A percentile compares a stretch with the other conserved stretches of the same genome.
phyloP scores from a whole-genome alignment of 2,329 filamentous ascomycete species.

The Cryphonectria parasitica region DNA sequence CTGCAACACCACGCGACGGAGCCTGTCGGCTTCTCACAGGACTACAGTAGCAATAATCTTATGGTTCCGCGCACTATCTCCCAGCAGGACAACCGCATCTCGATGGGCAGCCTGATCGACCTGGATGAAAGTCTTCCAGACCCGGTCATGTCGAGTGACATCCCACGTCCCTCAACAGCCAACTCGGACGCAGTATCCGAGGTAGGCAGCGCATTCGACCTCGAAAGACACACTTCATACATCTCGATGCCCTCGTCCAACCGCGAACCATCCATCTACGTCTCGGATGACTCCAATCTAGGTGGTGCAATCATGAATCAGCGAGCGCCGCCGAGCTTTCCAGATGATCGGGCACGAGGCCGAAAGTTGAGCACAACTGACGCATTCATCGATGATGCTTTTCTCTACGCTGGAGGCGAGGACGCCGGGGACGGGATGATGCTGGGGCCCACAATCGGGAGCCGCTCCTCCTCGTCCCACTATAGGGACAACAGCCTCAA shows the following conservation, averaged over 20 bases:
- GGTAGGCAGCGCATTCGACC: slow-evolving; percentile 61
- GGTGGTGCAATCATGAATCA: slow-evolving; percentile 37
- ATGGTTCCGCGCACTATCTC: slow-evolving; percentile 34
- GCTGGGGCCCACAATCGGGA: background rate
- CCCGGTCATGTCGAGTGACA: slow-evolving; percentile 47
- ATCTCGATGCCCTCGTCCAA: slow-evolving; percentile 46
- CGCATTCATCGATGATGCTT: slow-evolving; percentile 30
- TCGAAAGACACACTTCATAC: slow-evolving; percentile 65
- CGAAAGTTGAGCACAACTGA: slow-evolving; percentile 15
- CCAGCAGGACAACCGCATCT: slow-evolving; percentile 39
- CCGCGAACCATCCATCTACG: slow-evolving; percentile 63
- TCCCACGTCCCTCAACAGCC: slow-evolving; percentile 60
- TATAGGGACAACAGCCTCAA: slow-evolving; percentile 2
- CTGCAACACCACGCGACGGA: slow-evolving; percentile 54
- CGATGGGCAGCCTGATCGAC: slow-evolving; percentile 42
- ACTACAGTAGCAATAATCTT: slow-evolving; percentile 41
- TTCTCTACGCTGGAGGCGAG: slow-evolving; percentile 21
- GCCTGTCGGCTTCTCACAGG: slow-evolving; percentile 38
- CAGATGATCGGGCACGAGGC: slow-evolving; percentile 18
- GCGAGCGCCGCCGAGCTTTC: background rate
- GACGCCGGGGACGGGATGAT: slow-evolving; percentile 18
- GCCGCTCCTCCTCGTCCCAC: slow-evolving; percentile 1
- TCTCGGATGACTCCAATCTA: slow-evolving; percentile 58
- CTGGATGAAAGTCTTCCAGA: slow-evolving; percentile 47
- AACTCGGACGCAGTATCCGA: slow-evolving; percentile 62